Percentiles rank a stretch among this genome's conserved stretches.
These are phyloP conservation scores for Vaucheria bursata DNA, from an alignment of 352 stramenopile genomes.

Conservation along the genomic window DNA sequence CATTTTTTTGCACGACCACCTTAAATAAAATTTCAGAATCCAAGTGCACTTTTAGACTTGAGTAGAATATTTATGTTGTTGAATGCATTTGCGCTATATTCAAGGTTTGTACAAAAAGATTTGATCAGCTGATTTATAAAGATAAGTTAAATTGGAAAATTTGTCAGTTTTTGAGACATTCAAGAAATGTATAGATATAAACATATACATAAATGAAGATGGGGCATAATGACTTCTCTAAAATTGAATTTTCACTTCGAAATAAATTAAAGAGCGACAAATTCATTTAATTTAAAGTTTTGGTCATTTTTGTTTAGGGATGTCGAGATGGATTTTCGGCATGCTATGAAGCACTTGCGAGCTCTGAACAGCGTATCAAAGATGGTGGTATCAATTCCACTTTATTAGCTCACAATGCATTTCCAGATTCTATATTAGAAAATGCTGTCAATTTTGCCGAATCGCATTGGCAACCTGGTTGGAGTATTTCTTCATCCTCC, in stretches of 20 bases:
- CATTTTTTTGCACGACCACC: no score
- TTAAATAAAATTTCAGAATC: no score
- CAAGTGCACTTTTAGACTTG: no score
- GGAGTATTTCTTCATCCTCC: no score
- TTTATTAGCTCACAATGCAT: slow-evolving; percentile 14
- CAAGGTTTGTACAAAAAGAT: no score
- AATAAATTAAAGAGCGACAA: neutral
- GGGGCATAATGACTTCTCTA: neutral
- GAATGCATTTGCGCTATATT: no score
- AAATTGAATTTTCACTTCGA: neutral
- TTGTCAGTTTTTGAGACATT: no score
- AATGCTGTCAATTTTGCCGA: slow-evolving; percentile 20
- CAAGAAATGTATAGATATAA: no score
- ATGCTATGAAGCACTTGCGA: slow-evolving; percentile 30
- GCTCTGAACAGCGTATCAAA: neutral
- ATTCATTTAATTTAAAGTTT: neutral
- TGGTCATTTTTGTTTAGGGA: neutral
- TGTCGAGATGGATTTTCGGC: slow-evolving; percentile 32
- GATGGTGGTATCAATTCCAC: neutral
- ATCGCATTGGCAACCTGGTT: no score
- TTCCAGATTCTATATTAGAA: slow-evolving; percentile 35
- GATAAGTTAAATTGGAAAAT: no score
- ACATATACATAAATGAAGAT: neutral
- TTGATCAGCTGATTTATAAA: no score
- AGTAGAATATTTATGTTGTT: no score